Evolutionary conservation across 192 early-diverging fungal species (phyloP).

Genomic region (Coemansia sp.): DNA sequence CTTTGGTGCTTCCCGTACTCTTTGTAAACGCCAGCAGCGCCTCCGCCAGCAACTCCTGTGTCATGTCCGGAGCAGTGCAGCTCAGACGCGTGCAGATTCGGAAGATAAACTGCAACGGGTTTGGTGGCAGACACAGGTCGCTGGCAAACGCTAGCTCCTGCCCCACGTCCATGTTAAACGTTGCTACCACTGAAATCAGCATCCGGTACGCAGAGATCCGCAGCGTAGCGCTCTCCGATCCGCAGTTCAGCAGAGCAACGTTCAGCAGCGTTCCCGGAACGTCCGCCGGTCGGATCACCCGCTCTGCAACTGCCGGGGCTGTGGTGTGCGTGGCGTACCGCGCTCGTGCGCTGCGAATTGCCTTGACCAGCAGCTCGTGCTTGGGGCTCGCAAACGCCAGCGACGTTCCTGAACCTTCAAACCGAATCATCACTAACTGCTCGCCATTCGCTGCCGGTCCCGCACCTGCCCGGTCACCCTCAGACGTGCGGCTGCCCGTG

Average conservation of each 20-base stretch:
- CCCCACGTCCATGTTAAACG: conserved; percentile 82
- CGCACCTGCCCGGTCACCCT: conserved; percentile 28
- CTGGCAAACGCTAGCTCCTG: conserved; percentile 75
- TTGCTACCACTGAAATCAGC: conserved; percentile 75
- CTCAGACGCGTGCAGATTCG: conserved; percentile 82
- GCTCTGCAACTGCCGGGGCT: conserved; percentile 62
- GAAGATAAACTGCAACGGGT: conserved; percentile 81
- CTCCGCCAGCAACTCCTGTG: conserved; percentile 87
- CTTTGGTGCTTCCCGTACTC: conserved; percentile 68
- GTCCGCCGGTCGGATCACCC: conserved; percentile 79
- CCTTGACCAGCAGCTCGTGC: conserved; percentile 65
- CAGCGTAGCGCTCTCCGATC: conserved; percentile 75
- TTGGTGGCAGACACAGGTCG: conserved; percentile 85
- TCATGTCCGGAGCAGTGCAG: conserved; percentile 69
- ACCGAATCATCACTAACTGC: conserved; percentile 77
- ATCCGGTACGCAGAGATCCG: conserved; percentile 87
- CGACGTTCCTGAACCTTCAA: conserved; percentile 64
- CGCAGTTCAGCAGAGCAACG: conserved; percentile 87
- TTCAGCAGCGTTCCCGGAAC: conserved; percentile 91
- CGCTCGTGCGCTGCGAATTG: conserved; percentile 69
- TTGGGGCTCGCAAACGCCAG: conserved; percentile 73
- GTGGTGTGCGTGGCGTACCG: conserved; percentile 60
- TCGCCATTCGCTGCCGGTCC: conserved; percentile 25
- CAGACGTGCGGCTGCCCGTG: conserved; percentile 54
- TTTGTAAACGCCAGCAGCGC: conserved; percentile 78